These are phyloP conservation scores for Raffaelea deltoideospora DNA, from an alignment of 2,329 filamentous ascomycete species.

Conservation along the genomic window DNA sequence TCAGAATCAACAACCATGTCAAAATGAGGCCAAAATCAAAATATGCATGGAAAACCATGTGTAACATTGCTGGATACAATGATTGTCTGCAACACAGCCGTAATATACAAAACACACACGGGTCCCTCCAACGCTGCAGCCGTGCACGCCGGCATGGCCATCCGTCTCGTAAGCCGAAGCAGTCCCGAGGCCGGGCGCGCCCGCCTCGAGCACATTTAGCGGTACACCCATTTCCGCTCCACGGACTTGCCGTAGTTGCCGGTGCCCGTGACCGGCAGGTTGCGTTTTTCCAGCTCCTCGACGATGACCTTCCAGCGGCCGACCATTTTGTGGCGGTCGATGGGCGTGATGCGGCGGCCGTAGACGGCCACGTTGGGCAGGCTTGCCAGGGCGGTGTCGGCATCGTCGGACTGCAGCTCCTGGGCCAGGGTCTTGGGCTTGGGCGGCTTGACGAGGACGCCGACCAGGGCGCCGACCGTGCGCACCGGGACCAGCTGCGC, in stretches of 20 bases:
- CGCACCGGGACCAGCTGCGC: constrained; percentile 41
- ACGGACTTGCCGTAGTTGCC: constrained; percentile 9
- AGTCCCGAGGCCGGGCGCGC: no score
- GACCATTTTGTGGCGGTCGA: constrained; percentile 50
- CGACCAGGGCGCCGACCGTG: constrained; percentile 39
- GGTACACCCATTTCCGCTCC: constrained; percentile 9
- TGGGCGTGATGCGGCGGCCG: constrained; percentile 47
- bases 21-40: no score
- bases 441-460: constrained; percentile 34
- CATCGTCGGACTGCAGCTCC: constrained; percentile 30
- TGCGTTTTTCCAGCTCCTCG: constrained; percentile 15
- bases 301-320: constrained; percentile 23
- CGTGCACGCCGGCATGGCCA: no score
- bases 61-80: no score
- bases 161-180: no score
- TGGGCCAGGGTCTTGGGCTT: constrained; percentile 50
- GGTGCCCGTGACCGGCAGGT: constrained; percentile 14
- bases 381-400: constrained; percentile 28
- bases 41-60: no score
- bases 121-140: no score
- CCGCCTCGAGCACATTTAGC: no score
- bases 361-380: constrained; percentile 60
- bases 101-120: no score
- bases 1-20: no score
- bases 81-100: no score